A percentile compares a stretch with the other conserved stretches of the same genome.
Evolutionary conservation across 805 yeast genomes (phyloP).

Genomic region (Danielozyma ontarioensis): DNA sequence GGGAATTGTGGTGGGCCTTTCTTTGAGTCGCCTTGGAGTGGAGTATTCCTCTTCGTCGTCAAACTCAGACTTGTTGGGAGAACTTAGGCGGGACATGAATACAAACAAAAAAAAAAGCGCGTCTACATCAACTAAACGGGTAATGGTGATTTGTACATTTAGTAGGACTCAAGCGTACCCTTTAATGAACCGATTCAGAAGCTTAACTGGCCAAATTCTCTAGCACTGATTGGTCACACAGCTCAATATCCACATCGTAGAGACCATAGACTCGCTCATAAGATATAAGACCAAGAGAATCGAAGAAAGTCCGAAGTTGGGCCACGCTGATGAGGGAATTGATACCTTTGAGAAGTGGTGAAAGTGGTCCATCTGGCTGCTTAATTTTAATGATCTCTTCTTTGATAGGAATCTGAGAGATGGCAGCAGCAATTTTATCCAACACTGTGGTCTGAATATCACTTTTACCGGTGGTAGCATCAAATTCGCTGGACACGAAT

Average conservation of each 20-base stretch:
- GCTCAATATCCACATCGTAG: conserved; percentile 14
- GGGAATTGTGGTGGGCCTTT: conserved; percentile 9
- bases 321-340: conserved; percentile 33
- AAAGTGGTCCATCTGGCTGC: conserved; percentile 23
- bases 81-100: no score
- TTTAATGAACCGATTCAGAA: no score
- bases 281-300: conserved; percentile 55
- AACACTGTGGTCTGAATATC: conserved; percentile 32
- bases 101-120: background rate
- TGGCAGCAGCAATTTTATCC: conserved; percentile 40
- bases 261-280: conserved; percentile 64
- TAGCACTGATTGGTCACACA: conserved; percentile 8
- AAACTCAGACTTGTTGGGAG: background rate
- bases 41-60: background rate
- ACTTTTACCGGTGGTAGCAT: conserved; percentile 41
- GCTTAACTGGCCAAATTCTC: no score
- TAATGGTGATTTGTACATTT: no score
- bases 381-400: conserved; percentile 35
- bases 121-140: background rate
- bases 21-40: no score
- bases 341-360: conserved; percentile 45
- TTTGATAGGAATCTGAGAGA: conserved; percentile 24
- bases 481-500: conserved; percentile 66
- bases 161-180: no score
- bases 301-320: conserved; percentile 59